Evolutionary conservation across 768 basidiomycete genomes (phyloP).

Genomic region (Hericium rajendrae): DNA sequence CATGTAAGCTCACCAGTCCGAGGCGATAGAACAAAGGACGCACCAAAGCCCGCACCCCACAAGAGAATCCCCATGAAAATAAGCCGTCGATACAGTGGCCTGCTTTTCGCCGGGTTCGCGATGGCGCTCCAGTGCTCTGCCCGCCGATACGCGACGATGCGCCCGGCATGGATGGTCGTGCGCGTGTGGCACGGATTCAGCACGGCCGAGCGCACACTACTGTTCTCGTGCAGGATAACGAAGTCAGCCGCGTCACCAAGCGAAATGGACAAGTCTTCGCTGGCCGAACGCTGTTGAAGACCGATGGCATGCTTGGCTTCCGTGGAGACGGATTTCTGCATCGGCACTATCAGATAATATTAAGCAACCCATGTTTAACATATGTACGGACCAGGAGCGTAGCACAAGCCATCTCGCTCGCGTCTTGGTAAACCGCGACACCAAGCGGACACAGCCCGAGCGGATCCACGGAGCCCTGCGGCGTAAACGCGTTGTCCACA

Average conservation of each 20-base stretch:
- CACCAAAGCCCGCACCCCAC: not conserved
- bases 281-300: not conserved
- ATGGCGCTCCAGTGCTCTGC: constrained; percentile 23
- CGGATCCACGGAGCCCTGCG: constrained; percentile 56
- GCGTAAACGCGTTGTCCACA: constrained; percentile 59
- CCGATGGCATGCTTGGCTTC: constrained; percentile 45
- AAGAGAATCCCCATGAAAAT: not conserved
- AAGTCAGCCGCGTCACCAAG: constrained; percentile 44
- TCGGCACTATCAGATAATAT: not conserved
- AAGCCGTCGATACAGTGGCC: not conserved
- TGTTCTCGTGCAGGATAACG: constrained; percentile 43
- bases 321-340: constrained; percentile 41
- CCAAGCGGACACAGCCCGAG: constrained; percentile 50
- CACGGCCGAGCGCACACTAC: constrained; percentile 34
- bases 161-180: constrained; percentile 40
- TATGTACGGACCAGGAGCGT: constrained; percentile 35
- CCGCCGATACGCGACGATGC: constrained; percentile 31
- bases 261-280: constrained; percentile 24
- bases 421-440: constrained; percentile 50
- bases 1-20: not conserved
- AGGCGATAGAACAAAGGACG: not conserved
- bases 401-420: constrained; percentile 35
- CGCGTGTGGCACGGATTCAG: constrained; percentile 41
- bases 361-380: not conserved
- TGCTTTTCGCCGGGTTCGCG: not conserved